A percentile compares a stretch with the other conserved stretches of the same genome.
These are phyloP conservation scores for Trichoderma arundinaceum DNA, from an alignment of 2,329 filamentous ascomycete species.

Conservation along the genomic window DNA sequence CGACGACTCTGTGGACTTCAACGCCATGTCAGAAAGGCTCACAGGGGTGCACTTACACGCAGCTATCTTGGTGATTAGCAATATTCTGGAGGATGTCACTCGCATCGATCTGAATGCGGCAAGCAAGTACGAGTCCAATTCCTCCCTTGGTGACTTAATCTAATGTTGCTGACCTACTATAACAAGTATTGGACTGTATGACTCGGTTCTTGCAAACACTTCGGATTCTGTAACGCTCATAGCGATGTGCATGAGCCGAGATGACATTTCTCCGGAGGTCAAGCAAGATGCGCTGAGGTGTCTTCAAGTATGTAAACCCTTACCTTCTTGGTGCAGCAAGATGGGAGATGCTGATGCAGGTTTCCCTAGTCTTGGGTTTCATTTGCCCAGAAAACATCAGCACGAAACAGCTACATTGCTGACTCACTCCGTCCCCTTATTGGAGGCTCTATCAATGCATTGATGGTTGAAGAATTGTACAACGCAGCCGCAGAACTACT, in stretches of 20 bases:
- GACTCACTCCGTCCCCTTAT: slow-evolving; percentile 65
- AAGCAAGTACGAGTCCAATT: slow-evolving; percentile 54
- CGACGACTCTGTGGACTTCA: slow-evolving; percentile 47
- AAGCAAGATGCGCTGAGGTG: slow-evolving; percentile 64
- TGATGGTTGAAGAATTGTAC: slow-evolving; percentile 64
- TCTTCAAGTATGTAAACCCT: slow-evolving; percentile 58
- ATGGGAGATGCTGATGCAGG: slow-evolving; percentile 32
- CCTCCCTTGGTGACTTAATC: slow-evolving; percentile 39
- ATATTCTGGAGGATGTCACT: slow-evolving; percentile 45
- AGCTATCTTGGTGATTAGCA: slow-evolving; percentile 65
- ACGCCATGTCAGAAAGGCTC: slow-evolving; percentile 55
- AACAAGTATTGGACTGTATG: slow-evolving; percentile 47
- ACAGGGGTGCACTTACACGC: slow-evolving; percentile 57
- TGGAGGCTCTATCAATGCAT: slow-evolving; percentile 63
- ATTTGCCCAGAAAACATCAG: slow-evolving; percentile 70
- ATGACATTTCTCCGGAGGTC: slow-evolving; percentile 43
- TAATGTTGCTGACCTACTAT: slow-evolving; percentile 30
- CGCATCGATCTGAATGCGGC: slow-evolving; percentile 68
- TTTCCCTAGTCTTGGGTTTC: slow-evolving; percentile 69
- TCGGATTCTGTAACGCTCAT: slow-evolving; percentile 51
- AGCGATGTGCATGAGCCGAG: slow-evolving; percentile 45
- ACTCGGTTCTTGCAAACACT: slow-evolving; percentile 49
- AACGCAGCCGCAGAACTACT: slow-evolving; percentile 67
- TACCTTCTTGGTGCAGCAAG: slow-evolving; percentile 34
- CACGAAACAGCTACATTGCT: slow-evolving; percentile 62